Evolutionary conservation across 2,329 filamentous ascomycete species (phyloP).

Genomic region (Talaromyces sp.): DNA sequence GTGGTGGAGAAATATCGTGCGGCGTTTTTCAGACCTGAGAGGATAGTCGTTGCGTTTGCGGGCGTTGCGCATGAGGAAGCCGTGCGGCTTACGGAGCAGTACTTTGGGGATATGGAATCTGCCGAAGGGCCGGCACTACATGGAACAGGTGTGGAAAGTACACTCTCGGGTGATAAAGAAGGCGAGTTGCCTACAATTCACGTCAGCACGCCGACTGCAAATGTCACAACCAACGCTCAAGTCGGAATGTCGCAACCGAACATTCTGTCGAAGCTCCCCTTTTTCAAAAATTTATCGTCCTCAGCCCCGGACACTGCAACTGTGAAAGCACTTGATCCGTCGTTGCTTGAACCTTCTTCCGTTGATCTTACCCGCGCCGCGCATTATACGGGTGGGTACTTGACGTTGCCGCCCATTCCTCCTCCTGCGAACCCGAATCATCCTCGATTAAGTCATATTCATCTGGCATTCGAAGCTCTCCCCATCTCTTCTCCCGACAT

Average conservation of each 20-base stretch:
- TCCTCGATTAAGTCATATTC: conserved; percentile 83
- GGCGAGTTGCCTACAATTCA: conserved; percentile 35
- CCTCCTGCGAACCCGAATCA: conserved; percentile 72
- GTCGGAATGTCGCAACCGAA: conserved; percentile 52
- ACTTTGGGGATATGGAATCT: conserved; percentile 85
- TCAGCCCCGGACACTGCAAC: conserved; percentile 60
- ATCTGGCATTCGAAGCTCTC: conserved; percentile 91
- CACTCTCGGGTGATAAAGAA: conserved; percentile 32
- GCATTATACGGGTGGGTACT: conserved; percentile 90
- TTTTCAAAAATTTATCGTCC: conserved; percentile 83
- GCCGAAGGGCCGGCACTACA: conserved; percentile 50
- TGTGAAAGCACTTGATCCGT: conserved; percentile 51
- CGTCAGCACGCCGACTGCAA: conserved; percentile 41
- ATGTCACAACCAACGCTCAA: conserved; percentile 33
- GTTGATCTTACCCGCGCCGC: conserved; percentile 62
- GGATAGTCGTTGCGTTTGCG: conserved; percentile 92
- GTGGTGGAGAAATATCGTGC: conserved; percentile 76
- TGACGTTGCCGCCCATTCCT: conserved; percentile 76
- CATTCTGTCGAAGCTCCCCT: conserved; percentile 77
- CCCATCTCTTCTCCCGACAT: conserved; percentile 89
- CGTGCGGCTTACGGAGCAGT: conserved; percentile 71
- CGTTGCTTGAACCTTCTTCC: conserved; percentile 42
- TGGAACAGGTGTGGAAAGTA: conserved; percentile 57
- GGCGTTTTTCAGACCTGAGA: conserved; percentile 80
- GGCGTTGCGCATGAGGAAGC: conserved; percentile 81